These are phyloP conservation scores for Colletotrichum musicola DNA, from an alignment of 2,329 filamentous ascomycete species.

Conservation along the genomic window DNA sequence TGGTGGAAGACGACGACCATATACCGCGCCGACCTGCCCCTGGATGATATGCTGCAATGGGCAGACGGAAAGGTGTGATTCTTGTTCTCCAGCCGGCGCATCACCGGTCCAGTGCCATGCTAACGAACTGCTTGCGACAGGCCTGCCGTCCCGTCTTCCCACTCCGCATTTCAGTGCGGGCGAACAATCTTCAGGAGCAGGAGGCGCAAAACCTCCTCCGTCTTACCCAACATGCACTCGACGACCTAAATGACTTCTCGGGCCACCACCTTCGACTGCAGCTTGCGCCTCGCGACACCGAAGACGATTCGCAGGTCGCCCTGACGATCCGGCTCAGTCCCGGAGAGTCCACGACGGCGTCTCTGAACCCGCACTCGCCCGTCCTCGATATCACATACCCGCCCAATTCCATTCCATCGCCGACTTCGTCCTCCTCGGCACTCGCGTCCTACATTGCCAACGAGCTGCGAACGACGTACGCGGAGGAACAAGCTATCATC, in stretches of 20 bases:
- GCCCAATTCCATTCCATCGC: constrained; percentile 74
- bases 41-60: constrained; percentile 91
- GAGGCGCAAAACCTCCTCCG: constrained; percentile 82
- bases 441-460: constrained; percentile 83
- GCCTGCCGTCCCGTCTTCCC: constrained; percentile 91
- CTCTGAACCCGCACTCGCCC: constrained; percentile 76
- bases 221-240: constrained; percentile 86
- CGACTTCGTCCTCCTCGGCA: constrained; percentile 76
- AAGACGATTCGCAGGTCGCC: constrained; percentile 66
- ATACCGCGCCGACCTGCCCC: constrained; percentile 85
- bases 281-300: constrained; percentile 60
- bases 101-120: background rate
- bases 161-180: constrained; percentile 82
- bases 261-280: constrained; percentile 84
- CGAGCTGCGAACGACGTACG: constrained; percentile 82
- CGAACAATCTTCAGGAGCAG: constrained; percentile 71
- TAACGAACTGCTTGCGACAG: constrained; percentile 57
- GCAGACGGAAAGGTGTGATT: constrained; percentile 82
- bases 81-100: constrained; percentile 37
- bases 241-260: constrained; percentile 88
- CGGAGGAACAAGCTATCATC: constrained; percentile 90
- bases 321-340: constrained; percentile 79
- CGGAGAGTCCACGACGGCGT: constrained; percentile 70
- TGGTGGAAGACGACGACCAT: constrained; percentile 98
- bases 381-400: constrained; percentile 84